Conservation (phyloP, 2,329 filamentous ascomycete genomes). For the Fusarium globosum region DNA sequence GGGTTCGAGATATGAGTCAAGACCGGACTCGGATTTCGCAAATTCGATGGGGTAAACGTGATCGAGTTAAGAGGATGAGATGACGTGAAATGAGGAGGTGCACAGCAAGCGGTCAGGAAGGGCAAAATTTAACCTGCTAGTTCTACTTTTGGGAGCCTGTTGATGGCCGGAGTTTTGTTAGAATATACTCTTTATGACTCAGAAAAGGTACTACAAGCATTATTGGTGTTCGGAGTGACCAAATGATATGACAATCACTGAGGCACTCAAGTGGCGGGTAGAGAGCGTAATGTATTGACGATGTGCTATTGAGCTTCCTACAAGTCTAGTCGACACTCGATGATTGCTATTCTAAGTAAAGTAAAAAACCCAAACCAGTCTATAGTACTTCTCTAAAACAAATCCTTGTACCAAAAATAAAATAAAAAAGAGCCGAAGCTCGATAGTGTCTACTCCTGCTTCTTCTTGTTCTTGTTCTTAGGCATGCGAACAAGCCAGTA, state of each 20-base stretch:
- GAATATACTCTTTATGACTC: neutral
- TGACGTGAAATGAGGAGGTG: no score
- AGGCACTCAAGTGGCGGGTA: neutral
- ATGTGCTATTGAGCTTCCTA: neutral
- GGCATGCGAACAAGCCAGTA: slow-evolving; percentile 61
- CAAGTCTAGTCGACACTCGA: slow-evolving; percentile 1
- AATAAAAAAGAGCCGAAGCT: slow-evolving; percentile 1
- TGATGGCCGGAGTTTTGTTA: neutral
- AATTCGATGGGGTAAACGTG: no score
- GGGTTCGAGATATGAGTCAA: no score
- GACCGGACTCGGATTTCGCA: no score
- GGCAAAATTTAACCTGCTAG: no score
- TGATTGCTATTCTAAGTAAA: slow-evolving; percentile 6
- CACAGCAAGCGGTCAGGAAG: no score
- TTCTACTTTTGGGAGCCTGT: no score
- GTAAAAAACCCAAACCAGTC: slow-evolving; percentile 6
- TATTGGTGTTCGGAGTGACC: no score
- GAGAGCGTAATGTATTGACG: neutral
- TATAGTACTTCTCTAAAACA: slow-evolving; percentile 6
- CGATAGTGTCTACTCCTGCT: neutral
- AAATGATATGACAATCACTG: neutral
- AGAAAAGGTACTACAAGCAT: neutral
- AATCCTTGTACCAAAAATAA: neutral
- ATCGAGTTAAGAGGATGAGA: no score
- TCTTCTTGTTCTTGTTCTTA: slow-evolving; percentile 49